phyloP scores from a whole-genome alignment of 768 basidiomycete species.

The Lanmaoa rubissima region DNA sequence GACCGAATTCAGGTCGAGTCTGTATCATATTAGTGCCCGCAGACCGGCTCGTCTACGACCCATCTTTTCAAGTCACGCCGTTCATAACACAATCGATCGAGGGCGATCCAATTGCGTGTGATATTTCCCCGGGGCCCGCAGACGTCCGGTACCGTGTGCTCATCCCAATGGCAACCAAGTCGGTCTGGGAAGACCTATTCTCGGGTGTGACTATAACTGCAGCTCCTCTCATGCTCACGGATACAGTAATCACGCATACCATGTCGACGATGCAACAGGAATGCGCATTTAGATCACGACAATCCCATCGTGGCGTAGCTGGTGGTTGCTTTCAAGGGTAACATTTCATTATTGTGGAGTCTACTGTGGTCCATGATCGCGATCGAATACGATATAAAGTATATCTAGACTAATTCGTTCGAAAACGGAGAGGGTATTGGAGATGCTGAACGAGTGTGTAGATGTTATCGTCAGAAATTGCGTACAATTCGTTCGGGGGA shows the following conservation, averaged over 20 bases:
- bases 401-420: background rate
- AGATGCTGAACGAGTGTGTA: background rate
- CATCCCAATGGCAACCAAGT: background rate
- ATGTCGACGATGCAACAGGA: background rate
- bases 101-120: background rate
- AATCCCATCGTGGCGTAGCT: background rate
- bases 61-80: background rate
- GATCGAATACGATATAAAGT: slow-evolving; percentile 1
- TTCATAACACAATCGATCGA: background rate
- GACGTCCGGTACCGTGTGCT: background rate
- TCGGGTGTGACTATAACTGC: background rate
- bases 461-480: background rate
- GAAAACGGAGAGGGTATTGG: background rate
- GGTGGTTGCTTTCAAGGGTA: background rate
- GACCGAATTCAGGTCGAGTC: background rate
- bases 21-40: background rate
- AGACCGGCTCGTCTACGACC: background rate
- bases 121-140: background rate
- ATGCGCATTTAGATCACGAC: background rate
- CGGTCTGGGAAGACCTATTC: background rate
- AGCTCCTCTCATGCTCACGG: background rate
- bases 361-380: background rate
- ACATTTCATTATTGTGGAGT: background rate
- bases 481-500: background rate
- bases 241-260: background rate